Evolutionary conservation across 768 basidiomycete genomes (phyloP).

Genomic region (Podaxis sp.): DNA sequence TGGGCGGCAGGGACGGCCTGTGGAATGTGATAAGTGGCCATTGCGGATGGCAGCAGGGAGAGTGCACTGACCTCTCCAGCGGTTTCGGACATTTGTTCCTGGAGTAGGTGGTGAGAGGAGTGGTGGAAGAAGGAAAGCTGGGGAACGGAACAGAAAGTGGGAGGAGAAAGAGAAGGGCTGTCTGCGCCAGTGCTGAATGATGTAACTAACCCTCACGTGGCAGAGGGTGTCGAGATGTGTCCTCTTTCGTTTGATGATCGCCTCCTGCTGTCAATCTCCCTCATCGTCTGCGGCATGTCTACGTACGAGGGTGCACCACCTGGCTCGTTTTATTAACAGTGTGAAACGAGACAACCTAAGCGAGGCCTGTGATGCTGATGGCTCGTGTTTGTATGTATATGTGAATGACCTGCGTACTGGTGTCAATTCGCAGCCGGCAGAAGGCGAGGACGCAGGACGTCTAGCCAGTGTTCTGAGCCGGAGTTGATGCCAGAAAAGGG

Average conservation of each 20-base stretch:
- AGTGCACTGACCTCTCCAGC: conserved; percentile 26
- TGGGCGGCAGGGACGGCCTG: conserved; percentile 81
- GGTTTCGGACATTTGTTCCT: conserved; percentile 21
- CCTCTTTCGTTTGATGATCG: neutral
- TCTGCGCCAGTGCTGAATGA: conserved; percentile 4
- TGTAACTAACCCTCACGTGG: conserved; percentile 10
- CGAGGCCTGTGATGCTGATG: too few species aligned
- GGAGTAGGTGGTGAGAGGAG: neutral
- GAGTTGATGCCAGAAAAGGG: neutral
- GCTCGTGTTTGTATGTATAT: too few species aligned
- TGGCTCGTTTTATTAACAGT: too few species aligned
- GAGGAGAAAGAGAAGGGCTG: neutral
- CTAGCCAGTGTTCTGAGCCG: neutral
- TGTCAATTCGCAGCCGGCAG: neutral
- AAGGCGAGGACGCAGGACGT: neutral
- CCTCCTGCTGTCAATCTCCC: too few species aligned
- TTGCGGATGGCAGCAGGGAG: too few species aligned
- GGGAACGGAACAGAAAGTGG: neutral
- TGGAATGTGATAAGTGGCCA: conserved; percentile 11
- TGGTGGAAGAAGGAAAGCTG: neutral
- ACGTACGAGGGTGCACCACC: too few species aligned
- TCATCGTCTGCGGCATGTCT: too few species aligned
- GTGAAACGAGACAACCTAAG: too few species aligned
- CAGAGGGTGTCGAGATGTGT: neutral
- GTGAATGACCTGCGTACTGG: too few species aligned